Evolutionary conservation across 805 yeast genomes (phyloP), one percentile per base, ranked within the genome.

Genomic region (Candida nitratophila): DNA sequence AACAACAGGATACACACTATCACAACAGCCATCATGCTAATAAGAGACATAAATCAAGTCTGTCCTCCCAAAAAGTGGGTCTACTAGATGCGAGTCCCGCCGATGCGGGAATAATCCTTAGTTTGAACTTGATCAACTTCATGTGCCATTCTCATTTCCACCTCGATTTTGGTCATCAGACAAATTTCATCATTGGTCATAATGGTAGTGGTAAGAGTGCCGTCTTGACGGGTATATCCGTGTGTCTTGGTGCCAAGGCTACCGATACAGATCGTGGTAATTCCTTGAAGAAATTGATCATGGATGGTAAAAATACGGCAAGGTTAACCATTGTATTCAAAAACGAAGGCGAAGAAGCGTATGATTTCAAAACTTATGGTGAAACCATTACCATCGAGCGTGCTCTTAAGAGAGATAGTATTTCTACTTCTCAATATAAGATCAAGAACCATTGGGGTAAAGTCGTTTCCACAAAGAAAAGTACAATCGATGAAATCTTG

Each of bases 201-300:
- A 90, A 90, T 56, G 98, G 98, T 2, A 80, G 90, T 33, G 98
- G 98, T 27, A 90, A 90, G 57, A 77, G 87, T 57, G 95, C 97
- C 1, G 74, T 90, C 17, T 65, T 90, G 46, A 88, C 96, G 0
- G 96, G 96, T 0, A 79, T 90, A 1, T 79, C 90, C 8, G 82
- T 88, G 5, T 91, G 96, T 2, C 63, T 91, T 2, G 97, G 97
- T 19, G 93, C 95, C 1, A 83, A 82, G 53, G 96, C 97, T 1
- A 70, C 81, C 19, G 87, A 81, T 41, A 91, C 99, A 0, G 86
- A 83, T 55, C 76, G 99, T 60, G 97, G 96, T 7, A 68, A 77
- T 15, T 75, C 81, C 10, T 66, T 87, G 40, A 80, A 77, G 50
- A 79, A 76, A 40, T 66, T 91, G 44, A 85, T 93, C 43, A 80